Evolutionary conservation across 2,329 filamentous ascomycete genomes (phyloP).

Genomic region (Aspergillus pseudonomiae): DNA sequence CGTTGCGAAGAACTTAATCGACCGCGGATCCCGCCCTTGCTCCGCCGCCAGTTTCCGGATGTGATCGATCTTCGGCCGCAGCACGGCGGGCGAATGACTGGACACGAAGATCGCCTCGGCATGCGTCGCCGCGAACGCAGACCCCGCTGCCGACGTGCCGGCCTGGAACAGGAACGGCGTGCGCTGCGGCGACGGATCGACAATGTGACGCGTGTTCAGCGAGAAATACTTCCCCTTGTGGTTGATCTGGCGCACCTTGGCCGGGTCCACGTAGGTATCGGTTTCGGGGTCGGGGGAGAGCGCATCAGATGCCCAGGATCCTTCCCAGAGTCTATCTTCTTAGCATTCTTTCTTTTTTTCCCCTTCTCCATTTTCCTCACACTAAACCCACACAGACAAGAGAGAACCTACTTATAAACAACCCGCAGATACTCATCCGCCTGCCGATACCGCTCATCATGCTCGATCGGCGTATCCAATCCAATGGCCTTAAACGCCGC

Average conservation of each 20-base stretch:
- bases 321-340: constrained; percentile 53
- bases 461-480: constrained; percentile 59
- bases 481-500: constrained; percentile 66
- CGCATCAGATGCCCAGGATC: constrained; percentile 62
- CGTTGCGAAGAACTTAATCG: constrained; percentile 59
- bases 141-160: constrained; percentile 61
- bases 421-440: constrained; percentile 66
- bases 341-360: neutral
- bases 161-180: constrained; percentile 35
- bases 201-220: constrained; percentile 51
- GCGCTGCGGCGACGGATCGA: constrained; percentile 60
- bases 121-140: constrained; percentile 59
- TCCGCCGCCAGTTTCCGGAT: constrained; percentile 56
- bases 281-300: constrained; percentile 56
- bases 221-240: constrained; percentile 61
- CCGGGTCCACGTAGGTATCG: constrained; percentile 62
- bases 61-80: constrained; percentile 55
- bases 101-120: constrained; percentile 65
- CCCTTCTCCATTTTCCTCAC: neutral
- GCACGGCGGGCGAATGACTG: constrained; percentile 53
- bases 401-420: constrained; percentile 59
- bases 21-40: constrained; percentile 58
- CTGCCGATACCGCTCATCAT: constrained; percentile 63
- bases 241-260: constrained; percentile 62
- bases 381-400: no score